Evolutionary conservation across 2,329 filamentous ascomycete genomes (phyloP).

Genomic region (Zymoseptoria brevis): DNA sequence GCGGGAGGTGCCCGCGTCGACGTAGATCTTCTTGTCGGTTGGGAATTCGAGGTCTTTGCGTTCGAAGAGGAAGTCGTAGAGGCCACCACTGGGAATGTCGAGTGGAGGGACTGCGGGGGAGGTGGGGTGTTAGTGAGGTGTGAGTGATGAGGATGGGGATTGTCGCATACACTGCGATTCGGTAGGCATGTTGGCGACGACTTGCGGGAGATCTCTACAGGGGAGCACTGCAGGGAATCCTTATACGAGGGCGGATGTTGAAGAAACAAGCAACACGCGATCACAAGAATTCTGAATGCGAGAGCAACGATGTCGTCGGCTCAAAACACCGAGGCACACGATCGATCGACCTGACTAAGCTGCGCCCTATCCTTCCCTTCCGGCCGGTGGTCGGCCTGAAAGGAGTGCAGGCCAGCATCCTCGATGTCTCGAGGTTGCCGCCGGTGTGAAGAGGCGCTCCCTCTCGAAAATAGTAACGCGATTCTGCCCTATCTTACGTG

Average conservation of each 20-base stretch:
- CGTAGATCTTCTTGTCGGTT: constrained; percentile 68
- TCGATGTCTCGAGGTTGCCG: too few relatives aligned
- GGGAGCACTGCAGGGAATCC: not conserved
- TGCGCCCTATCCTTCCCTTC: not conserved
- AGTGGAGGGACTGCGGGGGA: constrained; percentile 51
- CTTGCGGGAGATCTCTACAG: not conserved
- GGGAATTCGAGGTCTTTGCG: constrained; percentile 56
- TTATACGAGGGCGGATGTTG: not conserved
- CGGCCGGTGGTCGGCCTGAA: too few relatives aligned
- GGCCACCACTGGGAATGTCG: constrained; percentile 63
- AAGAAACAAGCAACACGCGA: not conserved
- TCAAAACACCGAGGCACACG: not conserved
- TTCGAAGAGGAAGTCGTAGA: constrained; percentile 74
- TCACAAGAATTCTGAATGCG: not conserved
- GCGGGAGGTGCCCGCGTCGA: constrained; percentile 62
- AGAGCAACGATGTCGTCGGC: not conserved
- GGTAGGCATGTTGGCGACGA: constrained; percentile 11
- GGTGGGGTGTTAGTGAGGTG: not conserved
- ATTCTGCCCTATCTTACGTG: too few relatives aligned
- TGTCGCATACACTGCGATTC: constrained; percentile 4
- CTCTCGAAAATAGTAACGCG: too few relatives aligned
- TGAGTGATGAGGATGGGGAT: not conserved
- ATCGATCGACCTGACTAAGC: not conserved
- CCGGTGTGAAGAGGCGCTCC: too few relatives aligned
- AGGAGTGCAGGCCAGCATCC: too few relatives aligned